Evolutionary conservation across 148 eudicot species (phyloP), one percentile per base, ranked within the genome.

Genomic region (Cornus florida): DNA sequence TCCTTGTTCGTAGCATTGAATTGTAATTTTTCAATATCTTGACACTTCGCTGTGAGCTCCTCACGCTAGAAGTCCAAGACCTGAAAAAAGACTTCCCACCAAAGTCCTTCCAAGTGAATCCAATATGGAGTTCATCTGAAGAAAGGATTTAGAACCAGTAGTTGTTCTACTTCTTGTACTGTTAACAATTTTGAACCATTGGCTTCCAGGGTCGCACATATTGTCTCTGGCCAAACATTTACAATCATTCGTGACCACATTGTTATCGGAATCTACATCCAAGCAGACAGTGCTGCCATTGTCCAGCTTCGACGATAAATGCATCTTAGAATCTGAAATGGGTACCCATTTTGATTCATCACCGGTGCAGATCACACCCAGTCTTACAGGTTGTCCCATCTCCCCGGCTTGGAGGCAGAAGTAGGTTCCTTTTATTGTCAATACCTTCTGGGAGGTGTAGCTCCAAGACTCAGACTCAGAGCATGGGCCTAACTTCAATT

Each of bases 111-210:
- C 76, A 2, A 82, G 13, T 11, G 24, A 35, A 65, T 74, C 71
- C 64, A 80, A 62, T 67, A 72, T 23, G 0, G 83, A 71, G 28
- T 22, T 57, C 10, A 82, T 65, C 23, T 60, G 69, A 0, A 19
- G 23, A 13, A 70, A 53, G 11, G 69, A 43, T 43, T 43, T 43
- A 43, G 48, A 35, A 2, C 41, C 71, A 1, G 60, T 33, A 2
- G 28, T 38, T 8, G 60, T 60, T 13, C 70, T 76, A 19, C 46
- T 60, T 68, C 82, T 83, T 14, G 90, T 90, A 79, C 84, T 83
- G 78, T 92, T 85, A 59, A 91, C 83, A 75, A 95, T 81, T 77
- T 91, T 93, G 87, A 96, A 96, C 99, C 98, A 96, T 82, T 93
- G 98, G 68, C 87, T 88, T 24, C 72, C 88, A 38, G 98, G 98